phyloP scores from a whole-genome alignment of 2,329 filamentous ascomycete species.

The Diaporthe sp. region DNA sequence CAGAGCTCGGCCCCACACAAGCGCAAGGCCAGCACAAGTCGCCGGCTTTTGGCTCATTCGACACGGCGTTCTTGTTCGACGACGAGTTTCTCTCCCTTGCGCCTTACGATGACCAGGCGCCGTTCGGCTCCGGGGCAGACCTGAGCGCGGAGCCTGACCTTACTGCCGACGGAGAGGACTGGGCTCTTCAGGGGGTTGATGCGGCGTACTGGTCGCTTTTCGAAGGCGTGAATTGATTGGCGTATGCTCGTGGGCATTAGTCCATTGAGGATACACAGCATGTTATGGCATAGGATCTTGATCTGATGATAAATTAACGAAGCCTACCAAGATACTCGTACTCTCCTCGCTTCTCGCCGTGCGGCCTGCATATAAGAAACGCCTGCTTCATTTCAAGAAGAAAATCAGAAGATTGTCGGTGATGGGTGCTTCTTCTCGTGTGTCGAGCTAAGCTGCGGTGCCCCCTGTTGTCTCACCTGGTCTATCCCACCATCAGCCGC shows the following conservation, averaged over 20 bases:
- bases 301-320: neutral
- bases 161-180: slow-evolving; percentile 43
- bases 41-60: slow-evolving; percentile 28
- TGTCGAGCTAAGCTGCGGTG: neutral
- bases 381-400: neutral
- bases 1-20: neutral
- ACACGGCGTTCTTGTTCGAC: slow-evolving; percentile 4
- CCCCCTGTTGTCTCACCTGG: neutral
- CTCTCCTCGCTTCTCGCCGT: neutral
- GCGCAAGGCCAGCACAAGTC: slow-evolving; percentile 13
- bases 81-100: slow-evolving; percentile 31
- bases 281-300: neutral
- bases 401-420: neutral
- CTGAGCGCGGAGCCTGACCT: slow-evolving; percentile 41
- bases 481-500: neutral
- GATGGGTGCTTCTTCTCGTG: neutral
- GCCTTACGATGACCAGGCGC: slow-evolving; percentile 31
- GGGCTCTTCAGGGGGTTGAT: slow-evolving; percentile 44
- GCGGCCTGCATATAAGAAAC: neutral
- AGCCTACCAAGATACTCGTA: neutral
- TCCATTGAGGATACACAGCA: neutral
- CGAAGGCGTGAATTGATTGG: slow-evolving; percentile 32
- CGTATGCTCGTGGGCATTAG: neutral
- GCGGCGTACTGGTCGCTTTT: slow-evolving; percentile 44
- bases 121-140: slow-evolving; percentile 2